Evolutionary conservation across 2,329 filamentous ascomycete species (phyloP).

Genomic region (Lasiodiplodia citricola): DNA sequence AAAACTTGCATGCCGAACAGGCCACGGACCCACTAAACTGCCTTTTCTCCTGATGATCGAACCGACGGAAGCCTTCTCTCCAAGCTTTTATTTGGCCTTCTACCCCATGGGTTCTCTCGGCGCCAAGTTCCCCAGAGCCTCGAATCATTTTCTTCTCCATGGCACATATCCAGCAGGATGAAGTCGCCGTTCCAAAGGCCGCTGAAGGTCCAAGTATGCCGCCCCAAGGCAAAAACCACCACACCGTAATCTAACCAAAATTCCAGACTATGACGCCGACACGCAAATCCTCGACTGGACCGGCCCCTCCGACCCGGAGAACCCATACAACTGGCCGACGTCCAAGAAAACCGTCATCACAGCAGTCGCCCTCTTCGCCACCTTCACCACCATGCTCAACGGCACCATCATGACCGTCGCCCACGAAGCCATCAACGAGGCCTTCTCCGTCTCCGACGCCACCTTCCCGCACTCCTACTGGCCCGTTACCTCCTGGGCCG

Average conservation of each 20-base stretch:
- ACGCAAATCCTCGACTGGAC: constrained; percentile 51
- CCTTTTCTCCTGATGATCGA: background rate
- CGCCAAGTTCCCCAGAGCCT: background rate
- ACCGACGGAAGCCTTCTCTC: background rate
- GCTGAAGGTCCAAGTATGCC: background rate
- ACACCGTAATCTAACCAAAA: background rate
- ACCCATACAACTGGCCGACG: constrained; percentile 43
- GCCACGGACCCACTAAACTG: background rate
- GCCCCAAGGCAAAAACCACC: background rate
- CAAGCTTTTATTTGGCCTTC: background rate
- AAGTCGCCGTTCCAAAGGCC: background rate
- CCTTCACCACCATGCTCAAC: constrained; percentile 42
- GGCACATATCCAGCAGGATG: background rate
- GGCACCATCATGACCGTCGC: constrained; percentile 46
- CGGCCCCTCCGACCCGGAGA: constrained; percentile 53
- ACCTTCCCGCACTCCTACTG: constrained; percentile 48
- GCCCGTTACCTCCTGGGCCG: constrained; percentile 43
- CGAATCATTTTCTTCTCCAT: background rate
- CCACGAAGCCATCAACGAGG: constrained; percentile 37
- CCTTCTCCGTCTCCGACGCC: constrained; percentile 42
- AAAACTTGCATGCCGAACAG: background rate
- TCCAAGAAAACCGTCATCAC: constrained; percentile 42
- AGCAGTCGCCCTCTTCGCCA: constrained; percentile 38
- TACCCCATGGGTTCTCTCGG: background rate
- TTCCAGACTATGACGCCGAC: background rate